These are phyloP conservation scores for Septoria linicola DNA, from an alignment of 2,329 filamentous ascomycete genomes.

Conservation along the genomic window DNA sequence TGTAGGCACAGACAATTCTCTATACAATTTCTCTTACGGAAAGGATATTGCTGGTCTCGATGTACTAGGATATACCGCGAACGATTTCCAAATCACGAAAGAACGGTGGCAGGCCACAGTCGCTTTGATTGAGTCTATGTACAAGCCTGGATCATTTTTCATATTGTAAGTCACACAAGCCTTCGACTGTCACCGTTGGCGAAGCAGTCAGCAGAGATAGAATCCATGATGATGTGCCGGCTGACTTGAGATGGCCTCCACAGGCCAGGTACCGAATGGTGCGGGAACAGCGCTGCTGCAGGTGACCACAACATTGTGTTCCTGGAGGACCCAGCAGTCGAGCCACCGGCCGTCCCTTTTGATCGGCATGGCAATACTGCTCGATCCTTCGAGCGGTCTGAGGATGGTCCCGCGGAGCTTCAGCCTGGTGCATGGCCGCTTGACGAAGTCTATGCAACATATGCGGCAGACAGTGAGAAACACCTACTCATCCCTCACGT, in stretches of 20 bases:
- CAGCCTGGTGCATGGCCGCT: conserved; percentile 40
- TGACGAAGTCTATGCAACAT: conserved; percentile 42
- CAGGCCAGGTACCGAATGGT: conserved; percentile 41
- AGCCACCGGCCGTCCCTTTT: conserved; percentile 35
- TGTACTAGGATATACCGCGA: conserved; percentile 41
- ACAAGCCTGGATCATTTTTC: conserved; percentile 31
- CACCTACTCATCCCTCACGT: conserved; percentile 42
- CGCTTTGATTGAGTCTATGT: conserved; percentile 26
- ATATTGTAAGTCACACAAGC: too few species aligned
- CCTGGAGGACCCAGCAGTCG: conserved; percentile 32
- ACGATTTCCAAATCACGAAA: conserved; percentile 43
- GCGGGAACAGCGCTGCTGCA: conserved; percentile 39
- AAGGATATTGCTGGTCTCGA: conserved; percentile 41
- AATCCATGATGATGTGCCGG: too few species aligned
- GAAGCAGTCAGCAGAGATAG: too few species aligned
- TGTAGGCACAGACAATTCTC: conserved; percentile 40
- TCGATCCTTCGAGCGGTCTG: conserved; percentile 42
- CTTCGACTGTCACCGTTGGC: too few species aligned
- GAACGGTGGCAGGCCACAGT: conserved; percentile 35
- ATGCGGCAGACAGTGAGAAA: conserved; percentile 35
- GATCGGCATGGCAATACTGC: conserved; percentile 39
- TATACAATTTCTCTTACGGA: conserved; percentile 43
- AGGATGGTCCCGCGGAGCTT: conserved; percentile 37
- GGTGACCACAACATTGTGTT: conserved; percentile 40
- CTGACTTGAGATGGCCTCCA: too few species aligned